Base-by-base conservation (phyloP, 2,329 filamentous ascomycete genomes). In the Teratosphaeria destructans region DNA sequence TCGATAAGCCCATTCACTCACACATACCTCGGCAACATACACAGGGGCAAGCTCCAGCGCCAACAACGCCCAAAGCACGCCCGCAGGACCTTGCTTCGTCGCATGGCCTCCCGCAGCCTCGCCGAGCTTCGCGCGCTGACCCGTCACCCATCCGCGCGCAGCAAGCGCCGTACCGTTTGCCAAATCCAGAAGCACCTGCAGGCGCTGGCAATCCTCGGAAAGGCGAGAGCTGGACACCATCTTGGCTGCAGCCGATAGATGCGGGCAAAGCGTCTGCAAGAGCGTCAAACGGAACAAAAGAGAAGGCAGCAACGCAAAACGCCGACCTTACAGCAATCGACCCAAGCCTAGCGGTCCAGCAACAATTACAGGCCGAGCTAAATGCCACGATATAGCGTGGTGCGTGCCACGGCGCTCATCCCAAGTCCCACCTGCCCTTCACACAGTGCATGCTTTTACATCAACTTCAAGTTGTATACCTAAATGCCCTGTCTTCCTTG, bases 401-500 rank as follows among this genome's bases (percentile, higher is more conserved):
- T 3, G 29, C 7, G 29, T 32, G 29, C 29, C 7, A 32, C 29
- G 29, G 29, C 29, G 29, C 29, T 32, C 4, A 5, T 32, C 7
- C 7, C 7, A 7, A 32, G 23, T 23, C 23, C 23, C 23, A 23
- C 23, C 23, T 23, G 23, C 23, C 23, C 23, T 23, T 43, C 37
- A 43, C 16, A 2, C n/a, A 19, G 8, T 49, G 16, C 2, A 5
- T 49, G 43, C 23, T 2, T 19, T 11, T n/a, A 49, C 6, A 10
- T 39, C 37, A 4, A 39, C 37, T 39, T 49, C 43, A 23, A 43
- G 37, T 43, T 6, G 53, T 73, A 59, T 76, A 75, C 11, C 73
- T 63, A 56, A 75, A 75, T 7, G 62, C 49, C 23, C 52, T 59
- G 55, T 75, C 73, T 56, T 75, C 67, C 61, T 70, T 73, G 55